Conservation (phyloP, 1,284 basidiomycete species). For the Heterobasidion annosum region DNA sequence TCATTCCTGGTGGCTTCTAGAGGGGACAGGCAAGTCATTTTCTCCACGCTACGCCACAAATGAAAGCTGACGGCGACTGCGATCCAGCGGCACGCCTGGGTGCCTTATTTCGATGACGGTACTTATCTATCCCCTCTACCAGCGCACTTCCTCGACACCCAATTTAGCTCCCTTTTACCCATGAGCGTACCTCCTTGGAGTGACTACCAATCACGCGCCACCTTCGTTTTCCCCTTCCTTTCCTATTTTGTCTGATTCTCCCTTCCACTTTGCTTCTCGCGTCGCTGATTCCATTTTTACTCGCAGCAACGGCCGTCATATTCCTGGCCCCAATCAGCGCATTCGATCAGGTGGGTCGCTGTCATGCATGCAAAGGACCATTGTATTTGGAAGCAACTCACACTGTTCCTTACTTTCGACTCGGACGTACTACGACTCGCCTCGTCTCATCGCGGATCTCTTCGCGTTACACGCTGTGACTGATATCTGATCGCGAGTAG, state of each 20-base stretch:
- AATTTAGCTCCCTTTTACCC: slow-evolving; percentile 1
- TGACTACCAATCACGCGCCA: slow-evolving; percentile 4
- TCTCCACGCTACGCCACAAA: slow-evolving; percentile 1
- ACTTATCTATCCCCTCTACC: not conserved
- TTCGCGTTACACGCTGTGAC: not conserved
- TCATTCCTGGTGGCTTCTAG: slow-evolving; percentile 18
- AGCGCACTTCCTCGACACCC: not conserved
- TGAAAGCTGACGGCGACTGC: slow-evolving; percentile 1
- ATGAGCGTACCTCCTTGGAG: not conserved
- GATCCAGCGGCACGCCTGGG: slow-evolving; percentile 64
- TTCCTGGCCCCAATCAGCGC: slow-evolving; percentile 75
- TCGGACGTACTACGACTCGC: not conserved
- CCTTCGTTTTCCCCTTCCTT: slow-evolving; percentile 5
- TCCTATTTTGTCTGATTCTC: not conserved
- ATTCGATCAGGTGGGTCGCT: slow-evolving; percentile 58
- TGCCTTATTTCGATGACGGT: slow-evolving; percentile 76
- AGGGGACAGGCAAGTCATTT: slow-evolving; percentile 40
- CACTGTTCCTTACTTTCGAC: not conserved
- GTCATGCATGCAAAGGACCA: not conserved
- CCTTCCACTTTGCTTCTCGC: not conserved
- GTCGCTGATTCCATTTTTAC: slow-evolving; percentile 4
- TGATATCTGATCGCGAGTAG: slow-evolving; percentile 22
- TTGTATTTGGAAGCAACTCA: not conserved
- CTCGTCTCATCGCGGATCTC: not conserved
- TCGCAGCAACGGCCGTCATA: slow-evolving; percentile 59